phyloP scores from a whole-genome alignment of 2,329 filamentous ascomycete species.

The Aureobasidium uvarum region DNA sequence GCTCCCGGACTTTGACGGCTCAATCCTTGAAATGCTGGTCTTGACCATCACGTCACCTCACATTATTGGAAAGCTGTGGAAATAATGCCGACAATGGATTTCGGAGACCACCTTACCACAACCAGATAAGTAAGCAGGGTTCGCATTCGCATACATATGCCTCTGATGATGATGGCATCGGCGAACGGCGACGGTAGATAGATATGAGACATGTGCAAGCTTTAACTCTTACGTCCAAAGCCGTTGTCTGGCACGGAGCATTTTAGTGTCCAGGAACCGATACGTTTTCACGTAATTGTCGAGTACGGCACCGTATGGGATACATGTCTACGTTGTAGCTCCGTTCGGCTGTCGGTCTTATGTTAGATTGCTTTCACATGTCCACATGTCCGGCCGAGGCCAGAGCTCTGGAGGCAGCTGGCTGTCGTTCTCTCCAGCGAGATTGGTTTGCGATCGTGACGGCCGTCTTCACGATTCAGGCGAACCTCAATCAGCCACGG shows the following conservation, averaged over 20 bases:
- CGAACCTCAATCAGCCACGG: slow-evolving; percentile 12
- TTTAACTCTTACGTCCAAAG: slow-evolving; percentile 14
- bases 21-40: not conserved
- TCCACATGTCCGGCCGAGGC: slow-evolving; percentile 21
- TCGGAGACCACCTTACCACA: not conserved
- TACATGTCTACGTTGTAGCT: slow-evolving; percentile 6
- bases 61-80: not conserved
- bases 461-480: slow-evolving; percentile 20
- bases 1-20: not conserved
- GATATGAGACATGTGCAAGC: slow-evolving; percentile 21
- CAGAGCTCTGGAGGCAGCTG: not conserved
- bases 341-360: slow-evolving; percentile 4
- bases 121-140: not conserved
- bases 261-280: not conserved
- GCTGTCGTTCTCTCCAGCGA: slow-evolving; percentile 13
- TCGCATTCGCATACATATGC: slow-evolving; percentile 14
- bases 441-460: slow-evolving; percentile 3
- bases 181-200: not conserved
- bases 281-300: slow-evolving; percentile 12
- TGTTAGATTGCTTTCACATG: slow-evolving; percentile 26
- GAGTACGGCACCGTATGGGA: not conserved
- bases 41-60: slow-evolving; percentile 19
- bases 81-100: not conserved
- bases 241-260: slow-evolving; percentile 23
- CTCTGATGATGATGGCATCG: slow-evolving; percentile 4